A percentile compares a stretch with the other conserved stretches of the same genome.
Evolutionary conservation across 257 asterid species (phyloP).

Genomic region (Thymus quinquecostatus): DNA sequence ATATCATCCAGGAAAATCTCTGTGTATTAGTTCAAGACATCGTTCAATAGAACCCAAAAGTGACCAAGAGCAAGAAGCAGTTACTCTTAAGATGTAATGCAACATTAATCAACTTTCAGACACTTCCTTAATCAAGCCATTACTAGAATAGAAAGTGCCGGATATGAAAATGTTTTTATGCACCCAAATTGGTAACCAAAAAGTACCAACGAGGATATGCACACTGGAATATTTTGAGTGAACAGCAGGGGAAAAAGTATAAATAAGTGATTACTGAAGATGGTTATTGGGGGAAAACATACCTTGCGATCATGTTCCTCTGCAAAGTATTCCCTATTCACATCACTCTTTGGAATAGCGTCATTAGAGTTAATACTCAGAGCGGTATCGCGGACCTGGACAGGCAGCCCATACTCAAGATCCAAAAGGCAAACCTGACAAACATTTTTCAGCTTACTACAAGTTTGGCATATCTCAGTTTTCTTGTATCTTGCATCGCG

Average conservation of each 20-base stretch:
- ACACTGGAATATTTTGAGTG: constrained; percentile 1
- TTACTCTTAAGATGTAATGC: neutral
- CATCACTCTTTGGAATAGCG: constrained; percentile 97
- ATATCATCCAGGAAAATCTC: too few species aligned
- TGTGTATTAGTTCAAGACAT: too few species aligned
- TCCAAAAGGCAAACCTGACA: constrained; percentile 99
- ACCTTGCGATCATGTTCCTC: constrained; percentile 99
- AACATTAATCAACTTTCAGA: neutral
- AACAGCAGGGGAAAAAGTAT: neutral
- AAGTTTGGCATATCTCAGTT: constrained; percentile 95
- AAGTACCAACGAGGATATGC: neutral
- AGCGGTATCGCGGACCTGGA: constrained; percentile 97
- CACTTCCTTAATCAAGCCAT: neutral
- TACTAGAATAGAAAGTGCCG: neutral
- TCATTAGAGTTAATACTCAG: constrained; percentile 83
- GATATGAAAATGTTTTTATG: constrained; percentile 7
- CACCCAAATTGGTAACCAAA: neutral
- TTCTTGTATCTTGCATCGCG: constrained; percentile 99
- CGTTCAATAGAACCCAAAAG: neutral
- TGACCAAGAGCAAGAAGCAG: neutral
- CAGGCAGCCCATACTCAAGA: constrained; percentile 97
- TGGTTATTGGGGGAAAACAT: constrained; percentile 30
- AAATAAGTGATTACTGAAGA: neutral
- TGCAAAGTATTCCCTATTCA: constrained; percentile 89
- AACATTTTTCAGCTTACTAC: constrained; percentile 95